Evolutionary conservation across 2,329 filamentous ascomycete species (phyloP).

Genomic region (Tolypocladium endophyticum): DNA sequence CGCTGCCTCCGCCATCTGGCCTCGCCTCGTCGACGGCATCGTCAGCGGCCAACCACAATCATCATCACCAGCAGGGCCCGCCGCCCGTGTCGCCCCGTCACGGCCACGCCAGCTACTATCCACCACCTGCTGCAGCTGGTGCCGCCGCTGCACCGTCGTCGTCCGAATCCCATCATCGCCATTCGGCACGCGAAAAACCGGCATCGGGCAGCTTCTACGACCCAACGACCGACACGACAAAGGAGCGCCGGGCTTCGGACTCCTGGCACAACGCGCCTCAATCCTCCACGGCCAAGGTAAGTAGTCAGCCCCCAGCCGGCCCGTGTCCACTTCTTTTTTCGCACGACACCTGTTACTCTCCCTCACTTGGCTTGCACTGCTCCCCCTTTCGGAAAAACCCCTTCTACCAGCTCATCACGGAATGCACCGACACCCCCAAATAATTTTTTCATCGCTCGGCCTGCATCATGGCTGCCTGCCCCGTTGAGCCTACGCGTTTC

Average conservation of each 20-base stretch:
- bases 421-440: background rate
- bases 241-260: conserved; percentile 36
- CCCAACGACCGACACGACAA: conserved; percentile 38
- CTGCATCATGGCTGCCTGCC: conserved; percentile 1
- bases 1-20: conserved; percentile 18
- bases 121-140: conserved; percentile 8
- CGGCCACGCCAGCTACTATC: conserved; percentile 16
- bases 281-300: conserved; percentile 37
- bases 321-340: conserved; percentile 17
- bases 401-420: background rate
- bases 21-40: conserved; percentile 12
- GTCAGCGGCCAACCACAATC: conserved; percentile 4
- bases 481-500: background rate
- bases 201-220: conserved; percentile 40
- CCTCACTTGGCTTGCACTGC: background rate
- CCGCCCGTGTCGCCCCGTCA: conserved; percentile 32
- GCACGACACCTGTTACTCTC: conserved; percentile 1
- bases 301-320: conserved; percentile 10
- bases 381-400: background rate
- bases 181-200: conserved; percentile 27
- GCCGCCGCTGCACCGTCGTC: background rate
- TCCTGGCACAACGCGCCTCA: conserved; percentile 35
- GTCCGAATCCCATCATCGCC: conserved; percentile 15
- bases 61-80: conserved; percentile 16
- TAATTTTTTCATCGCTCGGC: background rate